Percentiles rank a stretch among this genome's conserved stretches.
Conservation (phyloP, 768 basidiomycete genomes). For the Epithele typhae region DNA sequence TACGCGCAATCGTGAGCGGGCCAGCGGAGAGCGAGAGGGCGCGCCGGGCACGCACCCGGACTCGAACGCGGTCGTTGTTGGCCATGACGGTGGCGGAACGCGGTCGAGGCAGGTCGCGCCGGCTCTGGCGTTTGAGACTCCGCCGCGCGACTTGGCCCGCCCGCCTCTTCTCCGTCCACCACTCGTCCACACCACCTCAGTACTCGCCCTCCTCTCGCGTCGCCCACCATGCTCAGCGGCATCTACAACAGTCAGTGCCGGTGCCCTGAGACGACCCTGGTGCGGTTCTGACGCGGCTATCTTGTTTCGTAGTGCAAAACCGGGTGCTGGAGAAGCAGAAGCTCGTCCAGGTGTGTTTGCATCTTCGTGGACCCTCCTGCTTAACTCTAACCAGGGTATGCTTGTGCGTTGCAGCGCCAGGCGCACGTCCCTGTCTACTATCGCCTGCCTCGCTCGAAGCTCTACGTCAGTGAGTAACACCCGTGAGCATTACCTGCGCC, state of each 20-base stretch:
- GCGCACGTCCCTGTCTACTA: conserved; percentile 49
- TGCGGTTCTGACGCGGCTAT: conserved; percentile 4
- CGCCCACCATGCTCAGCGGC: conserved; percentile 50
- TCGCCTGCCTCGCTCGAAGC: conserved; percentile 54
- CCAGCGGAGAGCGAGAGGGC: conserved; percentile 4
- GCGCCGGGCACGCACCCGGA: conserved; percentile 55
- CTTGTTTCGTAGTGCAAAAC: conserved; percentile 64
- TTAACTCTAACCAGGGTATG: neutral
- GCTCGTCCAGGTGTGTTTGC: conserved; percentile 51
- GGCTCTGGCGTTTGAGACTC: conserved; percentile 30
- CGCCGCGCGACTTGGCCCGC: conserved; percentile 16
- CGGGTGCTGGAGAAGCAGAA: conserved; percentile 61
- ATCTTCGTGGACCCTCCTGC: neutral
- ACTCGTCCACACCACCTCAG: conserved; percentile 46
- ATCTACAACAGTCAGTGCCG: conserved; percentile 59
- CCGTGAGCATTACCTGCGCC: neutral
- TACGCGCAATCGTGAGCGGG: conserved; percentile 34
- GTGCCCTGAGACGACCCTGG: neutral
- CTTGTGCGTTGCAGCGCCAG: conserved; percentile 27
- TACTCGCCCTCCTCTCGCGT: conserved; percentile 20
- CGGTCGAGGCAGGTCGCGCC: conserved; percentile 36
- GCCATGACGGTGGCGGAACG: conserved; percentile 33
- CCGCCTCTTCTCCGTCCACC: conserved; percentile 21
- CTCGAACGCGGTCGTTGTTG: conserved; percentile 71
- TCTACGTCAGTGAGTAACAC: conserved; percentile 55